Evolutionary conservation across 345 rosid species (phyloP).

Genomic region (Noccaea caerulescens): DNA sequence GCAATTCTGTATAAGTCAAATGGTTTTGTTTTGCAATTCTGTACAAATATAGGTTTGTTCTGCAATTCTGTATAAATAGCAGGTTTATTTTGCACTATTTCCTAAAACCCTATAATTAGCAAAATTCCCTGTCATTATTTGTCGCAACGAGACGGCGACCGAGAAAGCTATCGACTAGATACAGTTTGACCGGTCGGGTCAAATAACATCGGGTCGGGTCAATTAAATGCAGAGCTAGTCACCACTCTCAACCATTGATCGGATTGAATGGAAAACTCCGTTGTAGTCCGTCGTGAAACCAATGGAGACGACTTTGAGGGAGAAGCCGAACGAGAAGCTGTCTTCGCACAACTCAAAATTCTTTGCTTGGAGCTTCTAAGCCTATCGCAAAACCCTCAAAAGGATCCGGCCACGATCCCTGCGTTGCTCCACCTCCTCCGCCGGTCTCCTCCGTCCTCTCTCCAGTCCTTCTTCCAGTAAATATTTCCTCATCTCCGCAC

Average conservation of each 20-base stretch:
- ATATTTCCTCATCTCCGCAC: background rate
- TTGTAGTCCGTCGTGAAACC: constrained; percentile 35
- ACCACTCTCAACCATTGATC: constrained; percentile 10
- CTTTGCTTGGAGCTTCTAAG: constrained; percentile 69
- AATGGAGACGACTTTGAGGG: constrained; percentile 31
- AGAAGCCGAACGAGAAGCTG: constrained; percentile 42
- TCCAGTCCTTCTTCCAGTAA: constrained; percentile 88
- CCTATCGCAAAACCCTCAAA: constrained; percentile 64
- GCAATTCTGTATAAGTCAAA: background rate
- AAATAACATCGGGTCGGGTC: constrained; percentile 9
- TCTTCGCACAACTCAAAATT: constrained; percentile 56
- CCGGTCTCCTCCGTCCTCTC: constrained; percentile 49
- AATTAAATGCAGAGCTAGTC: background rate
- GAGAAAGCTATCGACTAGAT: constrained; percentile 8
- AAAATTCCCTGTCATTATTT: constrained; percentile 9
- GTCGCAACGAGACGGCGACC: constrained; percentile 9
- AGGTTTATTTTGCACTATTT: background rate
- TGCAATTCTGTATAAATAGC: background rate
- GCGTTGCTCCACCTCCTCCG: constrained; percentile 62
- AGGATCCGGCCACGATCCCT: constrained; percentile 49
- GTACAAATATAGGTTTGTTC: background rate
- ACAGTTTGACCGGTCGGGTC: background rate
- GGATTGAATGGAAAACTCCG: constrained; percentile 39
- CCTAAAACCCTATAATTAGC: constrained; percentile 19
- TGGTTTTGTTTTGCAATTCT: background rate